Base-by-base conservation (phyloP, 768 basidiomycete species). In the Chalciporus chontae region DNA sequence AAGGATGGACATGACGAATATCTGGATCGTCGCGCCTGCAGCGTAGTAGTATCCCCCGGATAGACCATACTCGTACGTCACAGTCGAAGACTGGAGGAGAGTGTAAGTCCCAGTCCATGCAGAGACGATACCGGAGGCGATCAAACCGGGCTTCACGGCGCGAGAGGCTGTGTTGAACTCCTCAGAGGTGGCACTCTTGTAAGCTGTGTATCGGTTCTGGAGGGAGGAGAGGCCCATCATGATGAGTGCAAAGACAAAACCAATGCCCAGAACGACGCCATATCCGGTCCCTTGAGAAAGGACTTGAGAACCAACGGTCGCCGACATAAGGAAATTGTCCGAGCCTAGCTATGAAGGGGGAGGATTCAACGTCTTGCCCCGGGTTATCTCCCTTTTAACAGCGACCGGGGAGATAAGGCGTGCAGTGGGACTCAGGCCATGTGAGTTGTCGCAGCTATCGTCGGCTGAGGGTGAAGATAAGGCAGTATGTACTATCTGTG, bases 91-190 rank as follows among this genome's bases (percentile, higher is more conserved):
- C 40, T 62, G 59, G 21, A 68, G 53, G 15, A 68, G 53, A 18
- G 67, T 67, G 9, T 63, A 58, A n/a, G 59, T 59, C 65, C 63
- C 64, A 9, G 65, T 67, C 66, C 65, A 63, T 23, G 61, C 61
- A 19, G 63, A 62, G 24, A 67, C 65, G 44, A 60, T 55, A 32
- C 48, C 51, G 21, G 56, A 57, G 14, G 56, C 56, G 23, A 57
- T 55, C 27, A 55, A 39, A 10, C 56, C 56, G 42, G 56, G 56
- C 32, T 57, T 57, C 13, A 57, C 53, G 13, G 53, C 47, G 40
- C 53, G 56, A 19, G 61, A 63, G 11, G 64, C 64, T 8, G 64
- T 66, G 41, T 62, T 67, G 39, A 67, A 67, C 41, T 66, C 65
- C 37, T 64, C 63, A 3, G 63, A 60, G 11, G 61, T 59, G 13